These are phyloP conservation scores for Chimonanthus salicifolius DNA, from an alignment of 164 flowering plant species.

Conservation along the genomic window DNA sequence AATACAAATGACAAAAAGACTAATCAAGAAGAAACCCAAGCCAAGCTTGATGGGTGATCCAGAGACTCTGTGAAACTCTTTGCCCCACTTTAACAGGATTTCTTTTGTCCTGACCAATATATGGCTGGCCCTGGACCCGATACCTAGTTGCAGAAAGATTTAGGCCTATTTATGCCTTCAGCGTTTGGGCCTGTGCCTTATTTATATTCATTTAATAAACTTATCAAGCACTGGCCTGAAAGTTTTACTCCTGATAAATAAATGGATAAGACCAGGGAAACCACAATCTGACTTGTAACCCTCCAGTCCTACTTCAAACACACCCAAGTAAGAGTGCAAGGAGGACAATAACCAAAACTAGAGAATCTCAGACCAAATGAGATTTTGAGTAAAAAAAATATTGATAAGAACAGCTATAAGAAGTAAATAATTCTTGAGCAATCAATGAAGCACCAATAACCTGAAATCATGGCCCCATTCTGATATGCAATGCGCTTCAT, in stretches of 20 bases:
- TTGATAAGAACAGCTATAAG: not conserved
- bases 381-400: not conserved
- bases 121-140: too few relatives aligned
- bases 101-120: too few relatives aligned
- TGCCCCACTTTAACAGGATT: too few relatives aligned
- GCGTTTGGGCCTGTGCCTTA: not conserved
- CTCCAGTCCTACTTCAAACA: not conserved
- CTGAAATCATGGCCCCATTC: slow-evolving; percentile 78
- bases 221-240: not conserved
- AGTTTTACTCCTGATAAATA: too few relatives aligned
- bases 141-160: too few relatives aligned
- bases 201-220: too few relatives aligned
- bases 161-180: too few relatives aligned
- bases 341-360: not conserved
- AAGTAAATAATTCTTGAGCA: not conserved
- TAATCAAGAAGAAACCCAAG: too few relatives aligned
- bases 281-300: not conserved
- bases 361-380: not conserved
- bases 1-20: too few relatives aligned
- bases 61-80: too few relatives aligned
- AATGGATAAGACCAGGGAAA: not conserved
- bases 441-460: slow-evolving; percentile 18
- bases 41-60: too few relatives aligned
- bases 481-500: slow-evolving; percentile 73
- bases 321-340: not conserved